Evolutionary conservation across 2,329 filamentous ascomycete species (phyloP), one percentile per base, ranked within the genome.

Genomic region (Chrysoporthe puriensis): DNA sequence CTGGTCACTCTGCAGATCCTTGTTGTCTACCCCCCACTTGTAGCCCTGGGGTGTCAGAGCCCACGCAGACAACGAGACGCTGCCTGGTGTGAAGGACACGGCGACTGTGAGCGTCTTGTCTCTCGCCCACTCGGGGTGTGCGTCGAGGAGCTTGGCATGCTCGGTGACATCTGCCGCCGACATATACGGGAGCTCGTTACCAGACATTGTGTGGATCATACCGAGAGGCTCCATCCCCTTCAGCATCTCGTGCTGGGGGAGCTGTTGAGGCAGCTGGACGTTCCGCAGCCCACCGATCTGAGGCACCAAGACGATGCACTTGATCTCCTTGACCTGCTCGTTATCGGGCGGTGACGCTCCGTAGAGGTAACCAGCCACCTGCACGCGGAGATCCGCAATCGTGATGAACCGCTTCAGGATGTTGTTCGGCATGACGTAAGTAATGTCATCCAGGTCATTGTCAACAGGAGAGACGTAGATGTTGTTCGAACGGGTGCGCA

Each of bases 391-490:
- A 82, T 99, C 96, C 59, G 96, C 91, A 76, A 99, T 96, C 34
- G 93, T 96, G 81, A 99, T 98, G 84, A 99, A 99, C 72, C 93
- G 92, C 86, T 97, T 97, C 74, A 99, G 86, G 61, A 99, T 91
- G 78, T 99, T 99, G 87, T 98, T 99, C 0, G 96, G 96, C 93
- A 99, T 97, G 75, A 99, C 92, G 75, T 98, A 99, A 0, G 95
- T 99, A 76, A 92, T 91, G 74, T 94, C 93, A 69, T 97, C 94
- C 71, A 96, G 88, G 64, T 94, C 92, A 72, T 95, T 92, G 77
- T 98, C 96, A 64, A 97, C 94, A 0, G 94, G 96, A 8, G 96
- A 97, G 73, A 99, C 96, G 79, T 98, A 99, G 75, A 99, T 97
- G 80, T 99, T 97, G 86, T 98, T 99, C 62, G 96, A 89, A 72